phyloP scores from a whole-genome alignment of 2,329 filamentous ascomycete genomes.

The Arthroderma uncinatum region DNA sequence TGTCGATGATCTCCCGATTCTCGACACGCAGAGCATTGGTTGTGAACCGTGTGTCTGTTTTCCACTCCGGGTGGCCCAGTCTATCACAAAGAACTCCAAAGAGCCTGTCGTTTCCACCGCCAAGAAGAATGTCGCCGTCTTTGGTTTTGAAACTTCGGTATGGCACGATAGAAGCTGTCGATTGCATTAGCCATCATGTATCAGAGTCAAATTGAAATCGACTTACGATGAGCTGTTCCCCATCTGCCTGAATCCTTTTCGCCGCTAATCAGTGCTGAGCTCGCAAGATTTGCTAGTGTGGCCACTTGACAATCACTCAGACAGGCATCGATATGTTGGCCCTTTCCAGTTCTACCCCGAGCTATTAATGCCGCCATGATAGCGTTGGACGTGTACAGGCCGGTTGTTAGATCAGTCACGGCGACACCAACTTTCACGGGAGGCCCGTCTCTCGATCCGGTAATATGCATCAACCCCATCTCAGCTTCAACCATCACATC shows the following conservation, averaged over 20 bases:
- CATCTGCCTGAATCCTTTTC: slow-evolving; percentile 79
- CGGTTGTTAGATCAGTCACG: slow-evolving; percentile 90
- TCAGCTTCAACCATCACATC: slow-evolving; percentile 99
- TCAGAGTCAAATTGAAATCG: slow-evolving; percentile 6
- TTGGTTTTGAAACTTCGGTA: slow-evolving; percentile 68
- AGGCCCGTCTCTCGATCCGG: slow-evolving; percentile 71
- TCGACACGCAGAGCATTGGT: slow-evolving; percentile 50
- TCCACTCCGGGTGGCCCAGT: slow-evolving; percentile 49
- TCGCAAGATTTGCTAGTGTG: slow-evolving; percentile 89
- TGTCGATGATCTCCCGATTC: slow-evolving; percentile 66
- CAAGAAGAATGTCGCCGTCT: slow-evolving; percentile 53
- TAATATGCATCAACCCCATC: slow-evolving; percentile 98
- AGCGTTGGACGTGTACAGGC: slow-evolving; percentile 86
- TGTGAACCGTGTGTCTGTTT: slow-evolving; percentile 44
- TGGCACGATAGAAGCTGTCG: slow-evolving; percentile 81
- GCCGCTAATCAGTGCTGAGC: slow-evolving; percentile 78
- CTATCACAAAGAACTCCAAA: slow-evolving; percentile 50
- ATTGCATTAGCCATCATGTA: neutral
- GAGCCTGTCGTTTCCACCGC: slow-evolving; percentile 53
- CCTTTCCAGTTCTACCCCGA: slow-evolving; percentile 60
- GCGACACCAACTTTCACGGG: slow-evolving; percentile 97
- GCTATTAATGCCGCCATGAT: slow-evolving; percentile 88
- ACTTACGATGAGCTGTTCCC: slow-evolving; percentile 85
- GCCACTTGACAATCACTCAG: slow-evolving; percentile 92
- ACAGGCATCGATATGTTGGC: slow-evolving; percentile 85